Conservation (phyloP, 176 grass and related monocot genomes). For the Carex littledalei region DNA sequence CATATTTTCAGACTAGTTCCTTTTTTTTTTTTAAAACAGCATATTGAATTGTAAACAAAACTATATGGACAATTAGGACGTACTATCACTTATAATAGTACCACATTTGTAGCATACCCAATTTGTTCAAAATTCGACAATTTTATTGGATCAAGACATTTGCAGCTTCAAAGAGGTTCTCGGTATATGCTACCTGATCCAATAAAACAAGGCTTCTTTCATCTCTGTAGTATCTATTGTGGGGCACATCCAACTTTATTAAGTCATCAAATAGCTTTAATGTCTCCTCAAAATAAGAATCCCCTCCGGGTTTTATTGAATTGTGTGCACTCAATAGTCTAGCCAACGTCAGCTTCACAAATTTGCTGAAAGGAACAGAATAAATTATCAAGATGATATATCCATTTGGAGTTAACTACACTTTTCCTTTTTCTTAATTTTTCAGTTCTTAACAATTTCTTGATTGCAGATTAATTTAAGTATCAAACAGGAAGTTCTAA, state of each 20-base stretch:
- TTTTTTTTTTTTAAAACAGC: not conserved
- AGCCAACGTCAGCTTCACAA: slow-evolving; percentile 71
- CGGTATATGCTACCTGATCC: slow-evolving; percentile 56
- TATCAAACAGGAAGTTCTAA: slow-evolving; percentile 11
- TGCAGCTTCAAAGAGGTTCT: not conserved
- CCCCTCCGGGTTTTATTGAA: slow-evolving; percentile 45
- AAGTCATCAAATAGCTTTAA: slow-evolving; percentile 57
- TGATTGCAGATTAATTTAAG: not conserved
- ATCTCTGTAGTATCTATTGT: slow-evolving; percentile 77
- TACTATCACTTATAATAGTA: not conserved
- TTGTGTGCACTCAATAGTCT: slow-evolving; percentile 64
- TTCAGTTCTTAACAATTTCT: not conserved
- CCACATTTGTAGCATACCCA: not conserved
- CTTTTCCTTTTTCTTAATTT: not conserved
- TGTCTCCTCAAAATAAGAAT: slow-evolving; percentile 67
- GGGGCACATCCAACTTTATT: slow-evolving; percentile 63
- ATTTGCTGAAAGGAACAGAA: slow-evolving; percentile 52
- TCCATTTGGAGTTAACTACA: not conserved
- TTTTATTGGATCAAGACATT: not conserved
- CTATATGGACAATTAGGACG: not conserved
- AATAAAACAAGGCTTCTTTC: slow-evolving; percentile 68
- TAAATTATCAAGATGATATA: not conserved
- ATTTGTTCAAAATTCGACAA: not conserved
- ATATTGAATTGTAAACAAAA: not conserved
- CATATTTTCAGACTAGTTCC: not conserved